Evolutionary conservation across 306 rosid species (phyloP).

Genomic region (Pterocarpus macrocarpus): DNA sequence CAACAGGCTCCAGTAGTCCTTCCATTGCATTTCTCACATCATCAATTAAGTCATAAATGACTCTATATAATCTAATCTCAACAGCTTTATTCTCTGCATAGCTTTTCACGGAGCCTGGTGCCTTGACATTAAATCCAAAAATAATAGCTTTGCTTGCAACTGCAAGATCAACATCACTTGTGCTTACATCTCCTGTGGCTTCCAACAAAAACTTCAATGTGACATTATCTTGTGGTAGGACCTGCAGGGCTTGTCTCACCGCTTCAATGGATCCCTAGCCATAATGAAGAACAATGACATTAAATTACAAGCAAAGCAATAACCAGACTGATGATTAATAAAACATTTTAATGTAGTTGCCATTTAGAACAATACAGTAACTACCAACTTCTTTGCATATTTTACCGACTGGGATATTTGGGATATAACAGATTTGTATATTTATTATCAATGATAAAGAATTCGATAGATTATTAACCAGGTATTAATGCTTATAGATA

Average conservation of each 20-base stretch:
- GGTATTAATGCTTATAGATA: background rate
- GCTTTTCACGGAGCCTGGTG: slow-evolving; percentile 85
- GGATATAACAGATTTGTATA: slow-evolving; percentile 26
- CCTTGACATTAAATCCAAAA: slow-evolving; percentile 85
- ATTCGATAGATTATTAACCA: slow-evolving; percentile 6
- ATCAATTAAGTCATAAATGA: slow-evolving; percentile 91
- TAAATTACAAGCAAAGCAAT: slow-evolving; percentile 37
- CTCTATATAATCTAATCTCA: slow-evolving; percentile 90
- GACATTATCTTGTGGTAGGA: slow-evolving; percentile 91
- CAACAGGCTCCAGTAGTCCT: slow-evolving; percentile 87
- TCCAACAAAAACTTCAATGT: slow-evolving; percentile 90
- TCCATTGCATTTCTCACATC: slow-evolving; percentile 97
- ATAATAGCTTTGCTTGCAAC: slow-evolving; percentile 87
- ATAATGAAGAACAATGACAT: slow-evolving; percentile 37
- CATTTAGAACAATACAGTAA: slow-evolving; percentile 13
- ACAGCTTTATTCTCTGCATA: slow-evolving; percentile 87
- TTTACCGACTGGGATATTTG: slow-evolving; percentile 12
- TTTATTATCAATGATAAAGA: slow-evolving; percentile 4
- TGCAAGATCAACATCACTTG: slow-evolving; percentile 97
- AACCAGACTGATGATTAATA: slow-evolving; percentile 38
- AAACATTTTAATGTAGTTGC: slow-evolving; percentile 3
- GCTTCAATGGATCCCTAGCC: slow-evolving; percentile 95
- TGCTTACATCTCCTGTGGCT: slow-evolving; percentile 89
- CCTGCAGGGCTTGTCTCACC: slow-evolving; percentile 90
- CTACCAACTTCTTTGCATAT: slow-evolving; percentile 7